Percentiles rank a stretch among this genome's conserved stretches.
Conservation (phyloP, 495 filamentous ascomycete genomes). For the Hyphodiscus hymeniophilus region DNA sequence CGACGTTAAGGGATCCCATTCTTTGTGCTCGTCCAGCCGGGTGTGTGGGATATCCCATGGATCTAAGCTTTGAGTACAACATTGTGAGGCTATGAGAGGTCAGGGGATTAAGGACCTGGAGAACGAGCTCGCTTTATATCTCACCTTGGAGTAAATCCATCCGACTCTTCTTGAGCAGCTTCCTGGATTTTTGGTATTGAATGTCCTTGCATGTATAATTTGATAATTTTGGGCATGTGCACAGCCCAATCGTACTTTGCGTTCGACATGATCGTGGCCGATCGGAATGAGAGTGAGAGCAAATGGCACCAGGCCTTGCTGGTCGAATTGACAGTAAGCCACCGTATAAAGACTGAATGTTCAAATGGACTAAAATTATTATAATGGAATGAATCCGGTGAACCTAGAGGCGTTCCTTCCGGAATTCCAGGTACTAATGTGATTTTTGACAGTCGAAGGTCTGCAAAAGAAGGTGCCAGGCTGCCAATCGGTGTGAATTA, state of each 20-base stretch:
- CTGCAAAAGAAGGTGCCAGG: no score
- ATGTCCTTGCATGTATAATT: neutral
- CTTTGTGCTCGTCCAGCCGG: neutral
- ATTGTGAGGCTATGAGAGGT: neutral
- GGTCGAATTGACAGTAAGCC: neutral
- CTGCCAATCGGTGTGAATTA: neutral
- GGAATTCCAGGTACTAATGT: no score
- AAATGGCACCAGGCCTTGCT: slow-evolving; percentile 3
- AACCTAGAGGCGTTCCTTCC: neutral
- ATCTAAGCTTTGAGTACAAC: slow-evolving; percentile 2
- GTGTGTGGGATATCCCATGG: slow-evolving; percentile 4
- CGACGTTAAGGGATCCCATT: neutral
- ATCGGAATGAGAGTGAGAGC: neutral
- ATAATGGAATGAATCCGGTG: neutral
- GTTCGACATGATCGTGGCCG: slow-evolving; percentile 1
- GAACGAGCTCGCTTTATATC: neutral
- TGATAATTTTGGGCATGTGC: slow-evolving; percentile 5
- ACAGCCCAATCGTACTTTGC: slow-evolving; percentile 6
- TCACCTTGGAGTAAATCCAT: slow-evolving; percentile 10
- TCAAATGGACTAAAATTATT: neutral
- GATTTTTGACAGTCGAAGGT: no score
- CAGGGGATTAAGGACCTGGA: neutral
- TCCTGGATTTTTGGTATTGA: slow-evolving; percentile 5
- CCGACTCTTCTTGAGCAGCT: neutral
- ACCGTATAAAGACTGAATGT: neutral